Evolutionary conservation across 2,329 filamentous ascomycete species (phyloP), one percentile per base, ranked within the genome.

Genomic region (Rugonectria rugulosa): DNA sequence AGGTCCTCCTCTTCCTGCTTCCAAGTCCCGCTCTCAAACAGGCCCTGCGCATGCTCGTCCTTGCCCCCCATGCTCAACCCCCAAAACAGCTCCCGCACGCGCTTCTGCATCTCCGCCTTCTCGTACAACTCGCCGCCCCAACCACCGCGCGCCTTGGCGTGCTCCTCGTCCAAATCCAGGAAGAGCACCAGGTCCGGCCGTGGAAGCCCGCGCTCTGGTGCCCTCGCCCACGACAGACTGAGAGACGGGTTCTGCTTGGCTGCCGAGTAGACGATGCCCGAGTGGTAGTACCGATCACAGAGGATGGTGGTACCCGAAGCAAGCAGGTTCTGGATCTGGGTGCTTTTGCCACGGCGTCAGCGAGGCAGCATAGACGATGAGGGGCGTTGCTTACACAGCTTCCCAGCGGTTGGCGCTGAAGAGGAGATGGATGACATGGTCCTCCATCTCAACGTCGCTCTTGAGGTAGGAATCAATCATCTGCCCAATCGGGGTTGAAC

Each of bases 341-440:
- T 76, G 2, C 82, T 85, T 5, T 31, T 37, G 21, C 31, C 21
- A n/a, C n/a, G 11, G 1, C 12, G 46, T 59, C 19, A 64, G 59
- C 1, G 6, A 19, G 14, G 5, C 2, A 24, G 24, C n/a, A 15
- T 11, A 20, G 12, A 36, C 11, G 10, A 24, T 31, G 36, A 23
- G 20, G 3, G 24, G 12, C 34, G 38, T 14, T 31, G 75, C 81
- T 68, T 75, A 84, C 78, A 75, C 80, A 49, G 82, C 79, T 62
- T 97, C 93, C 93, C 93, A 97, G 42, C 93, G 83, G 72, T 97
- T 97, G 9, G 93, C 92, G 56, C 89, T 92, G 74, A 97, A 97
- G 17, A 97, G 81, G 2, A 97, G 81, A 72, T 97, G 93, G 65
- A 97, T 94, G 4, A 88, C 89, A 69, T 96, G 92, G 72, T 97